Conservation (phyloP, 2,329 filamentous ascomycete genomes). For the Aspergillus brunneoviolaceus region DNA sequence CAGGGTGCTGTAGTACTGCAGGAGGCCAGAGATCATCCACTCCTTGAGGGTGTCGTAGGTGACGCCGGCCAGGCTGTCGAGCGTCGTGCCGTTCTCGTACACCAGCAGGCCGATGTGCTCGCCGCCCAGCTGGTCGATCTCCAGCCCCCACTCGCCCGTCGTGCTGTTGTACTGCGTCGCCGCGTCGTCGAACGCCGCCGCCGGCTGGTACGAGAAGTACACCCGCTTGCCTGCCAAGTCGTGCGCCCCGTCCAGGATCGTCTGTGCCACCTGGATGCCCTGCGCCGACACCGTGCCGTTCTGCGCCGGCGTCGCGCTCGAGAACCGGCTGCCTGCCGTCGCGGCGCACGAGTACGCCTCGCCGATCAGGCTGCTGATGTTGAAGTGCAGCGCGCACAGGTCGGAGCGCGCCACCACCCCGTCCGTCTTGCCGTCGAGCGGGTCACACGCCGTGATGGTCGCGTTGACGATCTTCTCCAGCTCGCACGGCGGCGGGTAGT, state of each 20-base stretch:
- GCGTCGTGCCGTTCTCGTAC: slow-evolving; percentile 35
- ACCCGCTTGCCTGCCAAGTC: slow-evolving; percentile 42
- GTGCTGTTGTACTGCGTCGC: slow-evolving; percentile 28
- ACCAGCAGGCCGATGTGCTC: slow-evolving; percentile 38
- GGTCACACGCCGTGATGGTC: slow-evolving; percentile 57
- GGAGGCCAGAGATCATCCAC: slow-evolving; percentile 55
- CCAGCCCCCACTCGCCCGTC: slow-evolving; percentile 30
- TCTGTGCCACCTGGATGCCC: slow-evolving; percentile 34
- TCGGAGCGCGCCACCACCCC: slow-evolving; percentile 54
- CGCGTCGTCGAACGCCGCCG: slow-evolving; percentile 29
- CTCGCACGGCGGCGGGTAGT: slow-evolving; percentile 43
- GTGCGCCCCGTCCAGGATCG: slow-evolving; percentile 43
- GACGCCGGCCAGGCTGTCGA: slow-evolving; percentile 47
- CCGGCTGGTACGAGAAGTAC: slow-evolving; percentile 41
- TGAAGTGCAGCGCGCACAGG: slow-evolving; percentile 49
- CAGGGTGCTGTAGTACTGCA: slow-evolving; percentile 51
- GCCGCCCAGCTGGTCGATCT: slow-evolving; percentile 36
- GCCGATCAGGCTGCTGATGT: slow-evolving; percentile 50
- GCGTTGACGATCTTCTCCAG: slow-evolving; percentile 45
- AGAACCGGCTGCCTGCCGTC: slow-evolving; percentile 27
- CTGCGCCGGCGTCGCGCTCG: slow-evolving; percentile 30
- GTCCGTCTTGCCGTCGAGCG: slow-evolving; percentile 55
- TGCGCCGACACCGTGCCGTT: slow-evolving; percentile 30
- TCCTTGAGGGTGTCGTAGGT: slow-evolving; percentile 57
- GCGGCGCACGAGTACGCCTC: slow-evolving; percentile 46